Evolutionary conservation across 1,139 yeast species (phyloP).

Genomic region (Lodderomyces elongisporus): DNA sequence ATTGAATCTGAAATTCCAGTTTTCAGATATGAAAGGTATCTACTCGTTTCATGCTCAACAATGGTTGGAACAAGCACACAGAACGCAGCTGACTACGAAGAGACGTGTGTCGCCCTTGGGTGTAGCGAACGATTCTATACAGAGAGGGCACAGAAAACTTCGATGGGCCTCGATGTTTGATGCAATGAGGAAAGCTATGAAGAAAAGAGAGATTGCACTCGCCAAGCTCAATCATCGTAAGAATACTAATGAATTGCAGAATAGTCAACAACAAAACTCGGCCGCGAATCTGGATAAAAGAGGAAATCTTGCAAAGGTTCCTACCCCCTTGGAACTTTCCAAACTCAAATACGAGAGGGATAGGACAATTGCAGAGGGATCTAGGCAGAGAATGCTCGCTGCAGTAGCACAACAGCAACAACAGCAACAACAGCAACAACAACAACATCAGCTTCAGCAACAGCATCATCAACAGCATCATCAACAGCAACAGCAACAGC

Average conservation of each 20-base stretch:
- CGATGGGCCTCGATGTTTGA: constrained; percentile 97
- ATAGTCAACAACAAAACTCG: constrained; percentile 8
- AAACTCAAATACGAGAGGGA: constrained; percentile 81
- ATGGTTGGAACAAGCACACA: constrained; percentile 89
- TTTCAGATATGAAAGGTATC: constrained; percentile 82
- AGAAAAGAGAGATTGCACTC: constrained; percentile 63
- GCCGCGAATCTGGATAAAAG: constrained; percentile 12
- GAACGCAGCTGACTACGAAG: constrained; percentile 81
- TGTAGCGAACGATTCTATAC: constrained; percentile 85
- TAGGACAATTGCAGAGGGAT: constrained; percentile 58
- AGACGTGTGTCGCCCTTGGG: constrained; percentile 89
- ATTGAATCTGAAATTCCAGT: constrained; percentile 79
- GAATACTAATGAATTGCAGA: constrained; percentile 16
- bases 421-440: constrained; percentile 17
- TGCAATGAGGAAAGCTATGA: constrained; percentile 85
- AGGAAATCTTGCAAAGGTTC: constrained; percentile 34
- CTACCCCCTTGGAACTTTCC: constrained; percentile 81
- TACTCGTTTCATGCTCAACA: constrained; percentile 80
- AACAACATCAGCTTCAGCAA: constrained; percentile 10
- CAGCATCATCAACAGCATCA: constrained; percentile 6
- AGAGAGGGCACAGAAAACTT: constrained; percentile 82
- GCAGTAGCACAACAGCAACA: constrained; percentile 36
- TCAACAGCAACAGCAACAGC: constrained; percentile 16
- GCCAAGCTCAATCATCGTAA: constrained; percentile 34
- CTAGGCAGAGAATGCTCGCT: constrained; percentile 35